phyloP scores from a whole-genome alignment of 2,329 filamentous ascomycete genomes.

The Colletotrichum lentis region DNA sequence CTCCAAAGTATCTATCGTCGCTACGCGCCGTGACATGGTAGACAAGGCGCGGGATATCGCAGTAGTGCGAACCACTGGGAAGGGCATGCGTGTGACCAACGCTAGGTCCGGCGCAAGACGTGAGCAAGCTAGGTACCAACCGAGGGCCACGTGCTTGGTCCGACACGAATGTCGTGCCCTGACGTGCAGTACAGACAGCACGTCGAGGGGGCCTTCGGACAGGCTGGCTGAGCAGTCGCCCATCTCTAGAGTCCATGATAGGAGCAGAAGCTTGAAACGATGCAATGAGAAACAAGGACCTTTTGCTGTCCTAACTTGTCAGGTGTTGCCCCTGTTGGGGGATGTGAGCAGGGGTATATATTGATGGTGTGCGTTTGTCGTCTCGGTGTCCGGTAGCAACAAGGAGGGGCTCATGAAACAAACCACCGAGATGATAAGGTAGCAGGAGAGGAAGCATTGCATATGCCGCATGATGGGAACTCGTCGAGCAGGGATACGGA shows the following conservation, averaged over 20 bases:
- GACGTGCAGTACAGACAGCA: background rate
- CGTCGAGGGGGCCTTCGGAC: conserved; percentile 7
- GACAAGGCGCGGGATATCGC: conserved; percentile 6
- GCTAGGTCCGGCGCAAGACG: background rate
- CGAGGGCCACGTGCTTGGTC: conserved; percentile 4
- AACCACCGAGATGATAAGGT: conserved; percentile 10
- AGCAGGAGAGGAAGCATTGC: background rate
- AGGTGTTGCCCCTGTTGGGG: background rate
- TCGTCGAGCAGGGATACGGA: background rate
- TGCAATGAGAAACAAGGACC: conserved; percentile 2
- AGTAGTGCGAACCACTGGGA: background rate
- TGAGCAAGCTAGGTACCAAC: background rate
- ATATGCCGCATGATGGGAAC: background rate
- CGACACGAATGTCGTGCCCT: background rate
- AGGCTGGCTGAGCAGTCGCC: conserved; percentile 2
- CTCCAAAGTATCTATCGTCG: conserved; percentile 25
- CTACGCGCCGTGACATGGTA: conserved; percentile 36
- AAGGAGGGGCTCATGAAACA: conserved; percentile 7
- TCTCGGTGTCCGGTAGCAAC: conserved; percentile 4
- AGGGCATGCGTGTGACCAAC: background rate
- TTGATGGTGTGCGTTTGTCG: conserved; percentile 19
- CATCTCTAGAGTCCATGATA: conserved; percentile 21
- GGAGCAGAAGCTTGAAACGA: conserved; percentile 27
- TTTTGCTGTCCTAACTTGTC: background rate
- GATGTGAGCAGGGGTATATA: conserved; percentile 5